Base-by-base conservation (phyloP, 148 eudicot species). In the Heliamphora exappendiculata region DNA sequence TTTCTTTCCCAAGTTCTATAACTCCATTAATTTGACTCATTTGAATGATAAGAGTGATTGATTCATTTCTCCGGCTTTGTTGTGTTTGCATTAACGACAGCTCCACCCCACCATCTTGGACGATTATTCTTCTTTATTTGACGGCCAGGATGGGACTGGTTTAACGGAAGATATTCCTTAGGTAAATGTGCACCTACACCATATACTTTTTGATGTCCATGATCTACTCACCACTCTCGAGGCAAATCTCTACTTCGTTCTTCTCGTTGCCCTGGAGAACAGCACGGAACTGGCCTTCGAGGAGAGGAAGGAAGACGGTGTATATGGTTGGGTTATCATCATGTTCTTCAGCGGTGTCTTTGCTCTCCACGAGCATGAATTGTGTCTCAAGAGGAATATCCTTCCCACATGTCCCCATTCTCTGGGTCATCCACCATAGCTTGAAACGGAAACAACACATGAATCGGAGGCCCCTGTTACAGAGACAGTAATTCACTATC, bases 381-480 rank as follows among this genome's bases (percentile, higher is more conserved):
- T 95, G 98, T 24, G 98, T 94, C 81, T 94, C 98, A 26, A 94
- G 76, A 42, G 98, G 98, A 73, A 94, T 78, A 71, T 94, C 97
- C 77, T 88, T 85, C 65, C 98, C 97, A 33, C 87, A 86, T 17
- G 85, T 87, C 7, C 98, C 98, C 90, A 94, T 94, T 69, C 97
- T 88, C 67, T 92, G 98, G 42, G 97, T 94, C 98, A 94, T 94
- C 98, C 98, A 94, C 98, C 98, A 94, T 31, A 94, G 82, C 86
- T 94, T 94, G 89, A 94, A 94, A 5, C 98, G 92, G 83, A 94
- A 94, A 75, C 86, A 85, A 59, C 98, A 94, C 97, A 94, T 84
- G 83, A 94, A 91, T 29, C 91, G 83, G 50, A 90, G 82, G 62
- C 80, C 98, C 89, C 98, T 94, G 84, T 45, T 3, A 75, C 54